Conservation (phyloP, 2,329 filamentous ascomycete species). For the Zymoseptoria crescenta region DNA sequence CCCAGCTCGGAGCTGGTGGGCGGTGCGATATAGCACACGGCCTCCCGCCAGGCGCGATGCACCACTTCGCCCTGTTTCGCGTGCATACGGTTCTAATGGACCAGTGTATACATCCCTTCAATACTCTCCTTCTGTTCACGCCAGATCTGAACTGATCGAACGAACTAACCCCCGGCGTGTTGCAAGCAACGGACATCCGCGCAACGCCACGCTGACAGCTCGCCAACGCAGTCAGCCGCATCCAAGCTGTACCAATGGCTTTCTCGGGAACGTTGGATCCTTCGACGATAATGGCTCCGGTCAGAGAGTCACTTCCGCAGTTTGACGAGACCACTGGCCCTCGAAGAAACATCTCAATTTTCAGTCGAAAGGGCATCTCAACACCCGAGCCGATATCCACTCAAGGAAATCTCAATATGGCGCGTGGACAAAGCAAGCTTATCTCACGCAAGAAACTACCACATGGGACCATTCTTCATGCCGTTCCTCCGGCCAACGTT, state of each 20-base stretch:
- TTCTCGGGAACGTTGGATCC: not conserved
- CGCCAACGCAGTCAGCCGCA: not conserved
- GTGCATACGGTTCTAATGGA: too few relatives aligned
- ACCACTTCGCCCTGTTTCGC: too few relatives aligned
- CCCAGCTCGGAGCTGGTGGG: not conserved
- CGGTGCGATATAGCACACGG: not conserved
- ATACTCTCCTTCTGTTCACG: not conserved
- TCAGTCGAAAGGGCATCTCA: slow-evolving; percentile 28
- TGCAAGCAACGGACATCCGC: not conserved
- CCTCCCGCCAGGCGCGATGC: too few relatives aligned
- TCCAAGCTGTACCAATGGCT: not conserved
- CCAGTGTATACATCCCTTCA: not conserved
- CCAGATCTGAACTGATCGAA: not conserved
- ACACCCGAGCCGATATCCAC: slow-evolving; percentile 18
- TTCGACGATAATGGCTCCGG: not conserved
- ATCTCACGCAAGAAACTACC: slow-evolving; percentile 1
- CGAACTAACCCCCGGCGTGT: not conserved
- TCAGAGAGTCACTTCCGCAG: not conserved
- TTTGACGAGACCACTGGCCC: slow-evolving; percentile 5
- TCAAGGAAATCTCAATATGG: slow-evolving; percentile 14
- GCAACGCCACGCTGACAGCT: not conserved
- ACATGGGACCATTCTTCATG: slow-evolving; percentile 25
- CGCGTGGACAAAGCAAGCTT: slow-evolving; percentile 20
- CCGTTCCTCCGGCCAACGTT: slow-evolving; percentile 23
- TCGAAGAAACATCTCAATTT: slow-evolving; percentile 30